A percentile compares a stretch with the other conserved stretches of the same genome.
Evolutionary conservation across 2,329 filamentous ascomycete species (phyloP).

Genomic region (Exophiala sideris): DNA sequence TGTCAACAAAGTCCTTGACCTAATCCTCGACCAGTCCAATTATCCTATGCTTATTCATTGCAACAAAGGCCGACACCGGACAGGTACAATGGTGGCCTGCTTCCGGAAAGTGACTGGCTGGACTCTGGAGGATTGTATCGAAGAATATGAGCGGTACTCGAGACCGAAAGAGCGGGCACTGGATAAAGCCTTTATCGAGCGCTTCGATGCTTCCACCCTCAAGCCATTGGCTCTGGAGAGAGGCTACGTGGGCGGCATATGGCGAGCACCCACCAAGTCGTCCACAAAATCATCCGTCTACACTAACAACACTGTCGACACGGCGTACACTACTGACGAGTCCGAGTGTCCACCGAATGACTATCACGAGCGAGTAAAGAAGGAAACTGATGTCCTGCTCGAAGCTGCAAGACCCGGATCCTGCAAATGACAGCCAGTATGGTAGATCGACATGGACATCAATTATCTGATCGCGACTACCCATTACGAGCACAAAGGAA

Average conservation of each 20-base stretch:
- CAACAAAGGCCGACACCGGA: conserved; percentile 91
- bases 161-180: conserved; percentile 47
- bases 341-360: conserved; percentile 14
- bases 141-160: conserved; percentile 69
- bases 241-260: conserved; percentile 28
- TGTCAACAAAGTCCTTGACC: conserved; percentile 67
- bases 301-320: conserved; percentile 28
- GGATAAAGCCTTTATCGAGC: conserved; percentile 28
- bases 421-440: conserved; percentile 4
- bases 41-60: conserved; percentile 85
- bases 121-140: conserved; percentile 59
- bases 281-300: conserved; percentile 26
- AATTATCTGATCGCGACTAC: no score
- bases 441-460: no score
- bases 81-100: conserved; percentile 80
- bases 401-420: conserved; percentile 18
- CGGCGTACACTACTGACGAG: conserved; percentile 15
- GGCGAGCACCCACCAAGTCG: conserved; percentile 17
- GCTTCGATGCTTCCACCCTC: conserved; percentile 24
- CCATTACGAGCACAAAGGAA: background rate
- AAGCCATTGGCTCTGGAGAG: conserved; percentile 27
- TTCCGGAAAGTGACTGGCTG: conserved; percentile 71
- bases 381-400: conserved; percentile 20
- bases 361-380: conserved; percentile 22
- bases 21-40: conserved; percentile 69